Conservation (phyloP, 257 asterid species). For the Lantana camara region DNA sequence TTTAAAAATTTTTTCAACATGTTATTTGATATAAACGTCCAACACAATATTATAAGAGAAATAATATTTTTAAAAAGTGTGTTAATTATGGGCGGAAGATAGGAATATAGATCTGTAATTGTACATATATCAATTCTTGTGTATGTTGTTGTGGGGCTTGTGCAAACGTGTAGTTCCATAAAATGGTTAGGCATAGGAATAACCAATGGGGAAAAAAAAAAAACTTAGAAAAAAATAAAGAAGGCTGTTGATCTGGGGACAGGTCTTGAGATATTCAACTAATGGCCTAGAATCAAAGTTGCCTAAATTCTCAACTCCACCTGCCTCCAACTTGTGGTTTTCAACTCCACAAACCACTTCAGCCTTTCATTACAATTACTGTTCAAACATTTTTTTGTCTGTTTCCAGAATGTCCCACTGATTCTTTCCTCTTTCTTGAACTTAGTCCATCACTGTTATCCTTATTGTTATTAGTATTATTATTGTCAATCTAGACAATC, state of each 20-base stretch:
- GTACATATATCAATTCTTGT: too few relatives aligned
- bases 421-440: too few relatives aligned
- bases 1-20: too few relatives aligned
- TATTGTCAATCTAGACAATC: too few relatives aligned
- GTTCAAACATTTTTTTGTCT: not conserved
- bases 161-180: slow-evolving; percentile 5
- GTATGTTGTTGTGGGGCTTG: too few relatives aligned
- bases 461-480: slow-evolving; percentile 1
- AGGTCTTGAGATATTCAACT: slow-evolving; percentile 35
- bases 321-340: slow-evolving; percentile 48
- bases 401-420: slow-evolving; percentile 19
- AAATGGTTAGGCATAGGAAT: slow-evolving; percentile 1
- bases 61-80: too few relatives aligned
- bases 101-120: too few relatives aligned
- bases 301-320: slow-evolving; percentile 26
- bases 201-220: not conserved
- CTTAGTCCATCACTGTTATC: slow-evolving; percentile 23
- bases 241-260: slow-evolving; percentile 36
- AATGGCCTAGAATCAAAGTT: slow-evolving; percentile 42
- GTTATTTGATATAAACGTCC: too few relatives aligned
- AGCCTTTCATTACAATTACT: slow-evolving; percentile 8
- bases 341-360: slow-evolving; percentile 19
- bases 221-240: too few relatives aligned
- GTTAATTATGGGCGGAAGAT: too few relatives aligned
- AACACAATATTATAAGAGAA: too few relatives aligned